phyloP scores from a whole-genome alignment of 1,139 yeast species.

The Suhomyces terraborum region DNA sequence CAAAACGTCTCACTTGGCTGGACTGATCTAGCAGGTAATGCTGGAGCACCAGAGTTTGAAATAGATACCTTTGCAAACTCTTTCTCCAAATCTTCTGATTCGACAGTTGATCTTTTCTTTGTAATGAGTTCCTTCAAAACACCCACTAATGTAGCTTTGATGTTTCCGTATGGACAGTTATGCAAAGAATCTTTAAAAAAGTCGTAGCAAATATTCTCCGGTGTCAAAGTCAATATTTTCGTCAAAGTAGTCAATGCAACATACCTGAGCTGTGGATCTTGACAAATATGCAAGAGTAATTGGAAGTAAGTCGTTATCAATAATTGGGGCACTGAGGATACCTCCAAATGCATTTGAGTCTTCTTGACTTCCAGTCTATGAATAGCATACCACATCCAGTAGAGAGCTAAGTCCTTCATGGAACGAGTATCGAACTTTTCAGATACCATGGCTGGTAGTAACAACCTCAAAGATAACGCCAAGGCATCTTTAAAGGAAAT shows the following conservation, averaged over 20 bases:
- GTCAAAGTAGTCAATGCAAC: slow-evolving; percentile 52
- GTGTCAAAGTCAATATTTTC: slow-evolving; percentile 54
- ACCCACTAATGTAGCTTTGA: slow-evolving; percentile 60
- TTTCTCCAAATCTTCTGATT: slow-evolving; percentile 8
- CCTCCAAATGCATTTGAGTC: slow-evolving; percentile 30
- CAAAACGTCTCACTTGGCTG: slow-evolving; percentile 31
- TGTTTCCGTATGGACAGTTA: slow-evolving; percentile 66
- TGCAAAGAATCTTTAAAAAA: slow-evolving; percentile 67
- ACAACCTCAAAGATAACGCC: slow-evolving; percentile 33
- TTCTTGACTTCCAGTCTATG: slow-evolving; percentile 23
- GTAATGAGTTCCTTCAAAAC: slow-evolving; percentile 66
- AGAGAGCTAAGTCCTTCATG: slow-evolving; percentile 34
- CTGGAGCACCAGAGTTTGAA: slow-evolving; percentile 19
- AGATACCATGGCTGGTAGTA: slow-evolving; percentile 43
- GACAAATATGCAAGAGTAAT: slow-evolving; percentile 31
- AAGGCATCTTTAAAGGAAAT: slow-evolving; percentile 38
- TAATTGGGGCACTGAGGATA: slow-evolving; percentile 34
- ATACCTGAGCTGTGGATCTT: slow-evolving; percentile 20
- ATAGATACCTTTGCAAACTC: slow-evolving; percentile 5
- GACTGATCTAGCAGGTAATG: slow-evolving; percentile 21
- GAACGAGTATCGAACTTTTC: slow-evolving; percentile 26
- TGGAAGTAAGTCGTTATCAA: slow-evolving; percentile 39
- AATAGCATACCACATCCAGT: slow-evolving; percentile 46
- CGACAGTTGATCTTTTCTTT: slow-evolving; percentile 21
- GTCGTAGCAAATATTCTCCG: slow-evolving; percentile 57